A percentile compares a stretch with the other conserved stretches of the same genome.
Conservation (phyloP, 768 basidiomycete species). For the Mycena rosella region DNA sequence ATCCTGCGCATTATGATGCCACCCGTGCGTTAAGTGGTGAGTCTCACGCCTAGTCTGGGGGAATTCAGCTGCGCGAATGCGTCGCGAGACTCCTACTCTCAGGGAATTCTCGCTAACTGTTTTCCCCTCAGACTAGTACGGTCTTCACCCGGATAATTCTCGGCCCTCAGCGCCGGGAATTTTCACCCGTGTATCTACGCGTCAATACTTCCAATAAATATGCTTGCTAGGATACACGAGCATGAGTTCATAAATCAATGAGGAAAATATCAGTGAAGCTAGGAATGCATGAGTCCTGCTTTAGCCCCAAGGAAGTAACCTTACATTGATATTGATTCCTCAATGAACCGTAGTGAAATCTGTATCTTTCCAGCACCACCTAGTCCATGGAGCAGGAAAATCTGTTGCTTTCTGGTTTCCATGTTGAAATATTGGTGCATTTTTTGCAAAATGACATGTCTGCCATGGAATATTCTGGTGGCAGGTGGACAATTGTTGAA, state of each 20-base stretch:
- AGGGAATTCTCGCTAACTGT: too few relatives aligned
- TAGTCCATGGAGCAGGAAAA: conserved; percentile 8
- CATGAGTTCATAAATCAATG: too few relatives aligned
- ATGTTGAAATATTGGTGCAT: conserved; percentile 8
- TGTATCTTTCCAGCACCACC: conserved; percentile 30
- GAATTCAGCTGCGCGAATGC: conserved; percentile 24
- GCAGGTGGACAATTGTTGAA: conserved; percentile 10
- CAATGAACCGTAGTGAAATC: conserved; percentile 19
- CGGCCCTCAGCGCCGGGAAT: too few relatives aligned
- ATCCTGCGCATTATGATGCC: conserved; percentile 17
- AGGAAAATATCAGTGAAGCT: too few relatives aligned
- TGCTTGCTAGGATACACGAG: too few relatives aligned
- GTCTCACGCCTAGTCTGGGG: conserved; percentile 18
- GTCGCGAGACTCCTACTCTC: too few relatives aligned
- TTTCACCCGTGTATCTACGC: too few relatives aligned
- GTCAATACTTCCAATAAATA: too few relatives aligned
- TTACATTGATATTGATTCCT: too few relatives aligned
- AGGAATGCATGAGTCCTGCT: background rate
- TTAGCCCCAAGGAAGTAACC: background rate
- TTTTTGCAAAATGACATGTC: background rate
- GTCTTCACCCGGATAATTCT: too few relatives aligned
- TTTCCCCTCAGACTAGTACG: too few relatives aligned
- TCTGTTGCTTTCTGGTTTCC: background rate
- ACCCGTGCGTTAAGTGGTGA: conserved; percentile 7
- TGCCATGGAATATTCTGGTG: conserved; percentile 14